Base-by-base conservation (phyloP, 306 rosid species). In the Pyrus betulifolia region DNA sequence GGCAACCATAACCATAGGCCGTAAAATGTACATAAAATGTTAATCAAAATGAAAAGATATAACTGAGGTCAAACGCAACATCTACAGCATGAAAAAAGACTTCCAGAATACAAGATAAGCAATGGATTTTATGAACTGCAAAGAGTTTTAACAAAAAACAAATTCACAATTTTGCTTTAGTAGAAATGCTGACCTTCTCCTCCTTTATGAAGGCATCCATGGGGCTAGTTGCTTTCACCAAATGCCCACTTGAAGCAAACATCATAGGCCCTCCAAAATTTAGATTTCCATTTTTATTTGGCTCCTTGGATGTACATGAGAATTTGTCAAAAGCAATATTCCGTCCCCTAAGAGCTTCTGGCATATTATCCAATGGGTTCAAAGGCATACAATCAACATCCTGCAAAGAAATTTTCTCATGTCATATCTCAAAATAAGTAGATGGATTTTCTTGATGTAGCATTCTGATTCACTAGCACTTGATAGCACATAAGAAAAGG, bases 381-480 rank as follows among this genome's bases (percentile, higher is more conserved):
- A 69, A 74, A 66, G 97, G 97, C 97, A 92, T 92, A 85, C 97
- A 92, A 88, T 92, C 93, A 78, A 90, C 87, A 83, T 92, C 97
- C 97, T 92, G 85, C n/a, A 49, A 79, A 73, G 60, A 69, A 80
- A 57, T 15, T 54, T 55, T 69, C 44, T 66, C 66, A 62, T 30
- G 76, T 87, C 63, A 87, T 54, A 18, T 71, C 68, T 42, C 71
- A 45, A 62, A 77, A 49, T 49, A 49, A 49, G 77, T 23, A 76
- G 40, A 59, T 66, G 46, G 69, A 59, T 6, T 28, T 30, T 35
- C 30, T 11, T 67, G 23, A 58, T 35, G 30, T 67, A 66, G 49
- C 38, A 15, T 25, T 49, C 55, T 49, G 55, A 18, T 66, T 66
- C 25, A 66, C 45, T 66, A 11, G n/a, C 14, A 40, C 69, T 49